Evolutionary conservation across 805 yeast genomes (phyloP).

Genomic region (Candida oleophila): DNA sequence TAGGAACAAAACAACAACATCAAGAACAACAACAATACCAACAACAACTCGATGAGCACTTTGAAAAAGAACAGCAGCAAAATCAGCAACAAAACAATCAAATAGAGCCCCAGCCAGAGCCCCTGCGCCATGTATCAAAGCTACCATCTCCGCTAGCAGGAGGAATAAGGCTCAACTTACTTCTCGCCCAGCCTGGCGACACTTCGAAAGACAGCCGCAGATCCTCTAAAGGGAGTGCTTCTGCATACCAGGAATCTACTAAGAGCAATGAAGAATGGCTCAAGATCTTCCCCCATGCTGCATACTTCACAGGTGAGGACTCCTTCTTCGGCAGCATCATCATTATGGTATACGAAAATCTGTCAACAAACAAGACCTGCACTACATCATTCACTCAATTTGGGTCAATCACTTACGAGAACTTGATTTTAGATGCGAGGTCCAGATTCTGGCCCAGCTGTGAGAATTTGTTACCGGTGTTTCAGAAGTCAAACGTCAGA

Average conservation of each 20-base stretch:
- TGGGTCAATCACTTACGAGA: slow-evolving; percentile 62
- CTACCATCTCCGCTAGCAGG: neutral
- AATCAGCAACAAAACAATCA: neutral
- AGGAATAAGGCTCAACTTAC: neutral
- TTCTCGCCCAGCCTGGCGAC: slow-evolving; percentile 1
- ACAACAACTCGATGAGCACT: too few species aligned
- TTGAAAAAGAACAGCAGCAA: neutral
- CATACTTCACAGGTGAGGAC: slow-evolving; percentile 54
- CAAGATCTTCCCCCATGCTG: slow-evolving; percentile 45
- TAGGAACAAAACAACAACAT: slow-evolving; percentile 1
- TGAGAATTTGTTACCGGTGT: slow-evolving; percentile 55
- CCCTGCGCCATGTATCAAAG: neutral
- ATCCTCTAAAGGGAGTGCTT: neutral
- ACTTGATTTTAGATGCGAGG: slow-evolving; percentile 53
- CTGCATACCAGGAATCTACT: neutral
- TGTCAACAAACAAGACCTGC: slow-evolving; percentile 44
- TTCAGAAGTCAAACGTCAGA: slow-evolving; percentile 59
- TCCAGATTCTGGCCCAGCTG: slow-evolving; percentile 82
- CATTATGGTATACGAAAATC: slow-evolving; percentile 51
- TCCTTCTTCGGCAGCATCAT: slow-evolving; percentile 44
- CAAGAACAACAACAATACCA: neutral
- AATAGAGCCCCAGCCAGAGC: neutral
- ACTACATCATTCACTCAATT: slow-evolving; percentile 58
- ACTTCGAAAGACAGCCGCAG: neutral
- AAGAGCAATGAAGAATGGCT: slow-evolving; percentile 34